phyloP scores from a whole-genome alignment of 2,329 filamentous ascomycete species.

The Phialemoniopsis sp. region DNA sequence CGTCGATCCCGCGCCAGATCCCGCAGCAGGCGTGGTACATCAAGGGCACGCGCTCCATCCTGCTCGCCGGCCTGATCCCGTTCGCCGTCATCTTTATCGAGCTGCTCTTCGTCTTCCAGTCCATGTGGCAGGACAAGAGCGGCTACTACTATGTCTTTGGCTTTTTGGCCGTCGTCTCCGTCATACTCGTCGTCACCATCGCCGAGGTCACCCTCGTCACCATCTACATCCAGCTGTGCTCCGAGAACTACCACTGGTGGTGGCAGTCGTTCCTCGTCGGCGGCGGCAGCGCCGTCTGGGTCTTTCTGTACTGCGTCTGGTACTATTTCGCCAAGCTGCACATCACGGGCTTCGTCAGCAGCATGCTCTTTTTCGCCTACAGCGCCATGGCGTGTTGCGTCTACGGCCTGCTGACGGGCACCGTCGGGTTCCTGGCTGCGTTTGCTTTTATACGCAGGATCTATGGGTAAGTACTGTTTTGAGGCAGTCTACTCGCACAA shows the following conservation, averaged over 20 bases:
- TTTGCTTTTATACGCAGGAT: conserved; percentile 83
- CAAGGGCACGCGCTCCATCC: conserved; percentile 54
- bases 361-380: conserved; percentile 81
- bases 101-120: conserved; percentile 44
- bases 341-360: conserved; percentile 75
- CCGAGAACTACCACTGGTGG: conserved; percentile 90
- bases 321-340: conserved; percentile 79
- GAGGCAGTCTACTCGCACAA: not conserved
- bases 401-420: conserved; percentile 78
- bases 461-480: conserved; percentile 58
- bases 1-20: conserved; percentile 66
- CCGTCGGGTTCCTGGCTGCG: conserved; percentile 77
- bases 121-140: conserved; percentile 84
- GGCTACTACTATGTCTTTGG: conserved; percentile 92
- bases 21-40: conserved; percentile 75
- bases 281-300: conserved; percentile 72
- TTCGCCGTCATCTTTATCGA: conserved; percentile 55
- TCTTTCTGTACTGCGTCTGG: conserved; percentile 79
- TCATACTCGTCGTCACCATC: conserved; percentile 71
- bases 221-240: conserved; percentile 77
- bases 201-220: conserved; percentile 81
- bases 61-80: conserved; percentile 74
- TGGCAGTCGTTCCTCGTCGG: conserved; percentile 84
- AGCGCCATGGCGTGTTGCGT: conserved; percentile 77
- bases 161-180: conserved; percentile 70